A percentile compares a stretch with the other conserved stretches of the same genome.
phyloP scores from a whole-genome alignment of 2,329 filamentous ascomycete species.

The Septoria linicola region DNA sequence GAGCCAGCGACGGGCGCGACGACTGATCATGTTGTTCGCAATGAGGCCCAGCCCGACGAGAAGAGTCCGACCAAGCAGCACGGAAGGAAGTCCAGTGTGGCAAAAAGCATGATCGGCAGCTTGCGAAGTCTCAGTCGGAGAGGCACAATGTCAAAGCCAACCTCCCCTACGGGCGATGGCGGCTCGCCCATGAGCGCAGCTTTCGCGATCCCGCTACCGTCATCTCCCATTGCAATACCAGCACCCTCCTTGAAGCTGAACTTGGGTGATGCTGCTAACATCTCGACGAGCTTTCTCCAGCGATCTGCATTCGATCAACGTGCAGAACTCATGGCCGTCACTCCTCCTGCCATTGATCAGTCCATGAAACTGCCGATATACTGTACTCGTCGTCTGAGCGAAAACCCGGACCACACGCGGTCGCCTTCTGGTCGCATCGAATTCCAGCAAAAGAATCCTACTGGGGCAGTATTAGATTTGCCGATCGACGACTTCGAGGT shows the following conservation, averaged over 20 bases:
- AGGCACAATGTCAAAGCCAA: conserved; percentile 19
- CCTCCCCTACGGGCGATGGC: conserved; percentile 2
- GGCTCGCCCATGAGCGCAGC: conserved; percentile 19
- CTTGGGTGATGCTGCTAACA: conserved; percentile 24
- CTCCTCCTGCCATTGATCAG: conserved; percentile 11
- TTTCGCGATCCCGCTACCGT: conserved; percentile 25
- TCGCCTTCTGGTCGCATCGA: not conserved
- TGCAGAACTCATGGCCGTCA: conserved; percentile 17
- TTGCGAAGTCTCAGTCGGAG: conserved; percentile 25
- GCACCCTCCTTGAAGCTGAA: conserved; percentile 30
- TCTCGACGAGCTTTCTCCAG: conserved; percentile 22
- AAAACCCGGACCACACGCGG: conserved; percentile 9
- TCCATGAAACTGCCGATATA: conserved; percentile 16
- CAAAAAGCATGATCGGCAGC: conserved; percentile 30
- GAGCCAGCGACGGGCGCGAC: conserved; percentile 7
- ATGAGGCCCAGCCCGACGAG: conserved; percentile 4
- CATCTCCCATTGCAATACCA: conserved; percentile 31
- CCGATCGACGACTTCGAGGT: conserved; percentile 19
- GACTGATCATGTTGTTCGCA: not conserved
- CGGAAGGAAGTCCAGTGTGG: conserved; percentile 24
- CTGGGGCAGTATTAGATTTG: conserved; percentile 15
- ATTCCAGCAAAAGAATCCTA: not conserved
- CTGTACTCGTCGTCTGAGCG: conserved; percentile 17
- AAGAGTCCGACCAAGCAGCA: conserved; percentile 19
- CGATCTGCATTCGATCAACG: conserved; percentile 11